These are phyloP conservation scores for Cinnamomum micranthum DNA, from an alignment of 164 flowering plant genomes.

Conservation along the genomic window DNA sequence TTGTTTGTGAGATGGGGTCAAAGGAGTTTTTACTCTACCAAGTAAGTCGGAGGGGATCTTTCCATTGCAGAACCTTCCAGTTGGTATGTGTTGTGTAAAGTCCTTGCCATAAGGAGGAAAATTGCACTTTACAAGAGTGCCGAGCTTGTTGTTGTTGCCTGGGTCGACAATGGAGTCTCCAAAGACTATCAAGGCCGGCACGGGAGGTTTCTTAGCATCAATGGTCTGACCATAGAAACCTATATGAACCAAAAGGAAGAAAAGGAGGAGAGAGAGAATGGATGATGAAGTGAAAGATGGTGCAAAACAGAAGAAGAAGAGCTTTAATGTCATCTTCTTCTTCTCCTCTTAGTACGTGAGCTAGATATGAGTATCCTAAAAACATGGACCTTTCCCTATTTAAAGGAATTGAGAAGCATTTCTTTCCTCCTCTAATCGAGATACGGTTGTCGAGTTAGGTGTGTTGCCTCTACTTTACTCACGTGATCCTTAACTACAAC, in stretches of 20 bases:
- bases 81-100: conserved; percentile 42
- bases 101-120: conserved; percentile 70
- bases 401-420: too few relatives aligned
- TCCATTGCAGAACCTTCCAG: conserved; percentile 70
- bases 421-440: too few relatives aligned
- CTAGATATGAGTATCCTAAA: too few relatives aligned
- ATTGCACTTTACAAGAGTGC: conserved; percentile 53
- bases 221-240: neutral
- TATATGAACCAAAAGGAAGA: neutral
- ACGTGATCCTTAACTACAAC: too few relatives aligned
- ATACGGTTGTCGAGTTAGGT: too few relatives aligned
- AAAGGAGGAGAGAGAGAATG: neutral
- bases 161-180: conserved; percentile 80
- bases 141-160: conserved; percentile 58
- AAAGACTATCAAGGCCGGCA: conserved; percentile 51
- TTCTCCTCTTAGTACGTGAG: neutral
- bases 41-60: conserved; percentile 21
- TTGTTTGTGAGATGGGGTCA: conserved; percentile 22
- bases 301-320: neutral
- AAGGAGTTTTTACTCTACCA: neutral
- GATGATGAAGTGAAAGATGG: neutral
- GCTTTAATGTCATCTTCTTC: neutral
- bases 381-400: too few relatives aligned
- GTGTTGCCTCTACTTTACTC: too few relatives aligned
- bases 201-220: neutral